Conservation (phyloP, 805 yeast genomes). For the Candida sphagnicola region DNA sequence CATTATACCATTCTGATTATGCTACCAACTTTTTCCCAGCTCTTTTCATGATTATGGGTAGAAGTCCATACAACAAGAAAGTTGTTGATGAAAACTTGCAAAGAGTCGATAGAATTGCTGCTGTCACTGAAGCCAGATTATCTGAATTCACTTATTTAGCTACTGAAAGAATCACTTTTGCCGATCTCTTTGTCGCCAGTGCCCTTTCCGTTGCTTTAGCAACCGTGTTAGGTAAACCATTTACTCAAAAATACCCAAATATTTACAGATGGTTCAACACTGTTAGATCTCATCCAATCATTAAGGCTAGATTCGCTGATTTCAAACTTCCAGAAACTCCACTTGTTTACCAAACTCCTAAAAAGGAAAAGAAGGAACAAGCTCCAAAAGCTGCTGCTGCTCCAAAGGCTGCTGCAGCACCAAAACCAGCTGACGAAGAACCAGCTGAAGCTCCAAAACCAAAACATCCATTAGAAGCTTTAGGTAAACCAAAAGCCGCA, state of each 20-base stretch:
- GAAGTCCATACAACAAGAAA: constrained; percentile 75
- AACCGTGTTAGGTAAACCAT: constrained; percentile 55
- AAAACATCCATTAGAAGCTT: constrained; percentile 81
- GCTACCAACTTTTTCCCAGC: constrained; percentile 56
- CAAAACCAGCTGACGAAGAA: constrained; percentile 31
- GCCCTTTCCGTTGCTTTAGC: constrained; percentile 54
- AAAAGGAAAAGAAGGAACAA: constrained; percentile 62
- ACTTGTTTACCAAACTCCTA: constrained; percentile 62
- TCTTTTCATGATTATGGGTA: constrained; percentile 61
- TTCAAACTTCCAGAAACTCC: constrained; percentile 63
- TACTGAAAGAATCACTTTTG: constrained; percentile 52
- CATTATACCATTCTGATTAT: constrained; percentile 69
- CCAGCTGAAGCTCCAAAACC: constrained; percentile 64
- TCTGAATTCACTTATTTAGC: constrained; percentile 62
- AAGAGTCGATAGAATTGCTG: constrained; percentile 34
- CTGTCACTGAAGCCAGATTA: constrained; percentile 54
- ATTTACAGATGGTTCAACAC: constrained; percentile 71
- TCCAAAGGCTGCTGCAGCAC: constrained; percentile 29
- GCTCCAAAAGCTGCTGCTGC: constrained; percentile 38
- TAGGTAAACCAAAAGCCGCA: constrained; percentile 64
- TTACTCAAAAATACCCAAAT: constrained; percentile 60
- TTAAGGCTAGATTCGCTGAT: constrained; percentile 47
- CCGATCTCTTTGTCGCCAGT: constrained; percentile 58
- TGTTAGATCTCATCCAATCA: constrained; percentile 44
- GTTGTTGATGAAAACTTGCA: constrained; percentile 45